Conservation (phyloP, 139 green algal genomes). For the Tetraselmis striata region DNA sequence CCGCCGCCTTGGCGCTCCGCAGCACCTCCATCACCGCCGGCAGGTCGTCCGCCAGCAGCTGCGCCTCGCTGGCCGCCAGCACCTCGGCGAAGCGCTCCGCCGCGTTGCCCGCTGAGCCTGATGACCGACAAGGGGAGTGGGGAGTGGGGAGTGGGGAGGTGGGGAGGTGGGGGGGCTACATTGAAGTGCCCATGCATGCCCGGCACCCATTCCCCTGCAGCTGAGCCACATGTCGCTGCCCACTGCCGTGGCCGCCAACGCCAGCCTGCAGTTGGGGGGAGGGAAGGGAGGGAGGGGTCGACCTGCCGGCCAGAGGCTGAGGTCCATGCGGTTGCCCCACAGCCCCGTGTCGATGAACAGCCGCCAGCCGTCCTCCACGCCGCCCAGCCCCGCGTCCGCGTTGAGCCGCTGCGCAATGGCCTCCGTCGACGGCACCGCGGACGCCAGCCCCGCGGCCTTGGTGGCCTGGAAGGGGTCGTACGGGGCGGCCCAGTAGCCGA, state of each 20-base stretch:
- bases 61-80: slow-evolving; percentile 2
- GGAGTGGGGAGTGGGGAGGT: no score
- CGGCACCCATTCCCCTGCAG: no score
- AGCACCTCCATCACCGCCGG: neutral
- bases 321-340: slow-evolving; percentile 37
- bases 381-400: neutral
- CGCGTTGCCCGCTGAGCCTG: neutral
- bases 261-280: no score
- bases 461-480: slow-evolving; percentile 24
- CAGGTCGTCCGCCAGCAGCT: slow-evolving; percentile 16
- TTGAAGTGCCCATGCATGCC: no score
- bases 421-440: neutral
- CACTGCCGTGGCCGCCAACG: no score
- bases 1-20: neutral
- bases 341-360: slow-evolving; percentile 17
- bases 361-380: neutral
- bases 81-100: slow-evolving; percentile 15
- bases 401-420: slow-evolving; percentile 2
- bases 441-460: slow-evolving; percentile 11
- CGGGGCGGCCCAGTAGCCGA: slow-evolving; percentile 16
- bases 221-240: no score
- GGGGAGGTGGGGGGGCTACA: no score
- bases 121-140: no score
- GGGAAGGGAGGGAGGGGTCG: neutral
- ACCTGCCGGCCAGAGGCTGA: slow-evolving; percentile 23